Evolutionary conservation across 1,284 basidiomycete species (phyloP).

Genomic region (Trametes versicolor): DNA sequence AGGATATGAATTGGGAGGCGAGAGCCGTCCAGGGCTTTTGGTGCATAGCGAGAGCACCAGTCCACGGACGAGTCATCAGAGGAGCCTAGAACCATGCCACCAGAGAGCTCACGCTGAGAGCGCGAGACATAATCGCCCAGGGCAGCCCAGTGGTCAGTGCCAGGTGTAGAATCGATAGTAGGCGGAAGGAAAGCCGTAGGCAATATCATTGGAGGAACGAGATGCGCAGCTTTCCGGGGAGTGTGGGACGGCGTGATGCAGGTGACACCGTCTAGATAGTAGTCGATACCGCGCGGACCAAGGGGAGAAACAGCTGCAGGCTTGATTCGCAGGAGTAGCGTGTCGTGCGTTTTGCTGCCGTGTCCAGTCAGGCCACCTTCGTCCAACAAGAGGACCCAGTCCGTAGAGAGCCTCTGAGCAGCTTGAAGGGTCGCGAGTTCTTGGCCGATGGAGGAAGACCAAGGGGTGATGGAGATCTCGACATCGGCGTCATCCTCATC

Average conservation of each 20-base stretch:
- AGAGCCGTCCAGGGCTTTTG: conserved; percentile 10
- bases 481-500: conserved; percentile 45
- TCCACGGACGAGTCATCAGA: conserved; percentile 20
- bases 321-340: conserved; percentile 48
- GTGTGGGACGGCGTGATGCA: conserved; percentile 43
- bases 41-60: conserved; percentile 38
- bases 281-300: conserved; percentile 54
- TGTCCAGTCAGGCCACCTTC: conserved; percentile 50
- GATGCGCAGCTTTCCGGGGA: conserved; percentile 53
- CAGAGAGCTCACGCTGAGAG: conserved; percentile 34
- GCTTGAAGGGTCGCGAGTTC: conserved; percentile 47
- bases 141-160: conserved; percentile 50
- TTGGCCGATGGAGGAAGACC: conserved; percentile 43
- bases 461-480: conserved; percentile 55
- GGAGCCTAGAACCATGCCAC: conserved; percentile 45
- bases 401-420: conserved; percentile 51
- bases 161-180: conserved; percentile 32
- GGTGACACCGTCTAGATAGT: conserved; percentile 37
- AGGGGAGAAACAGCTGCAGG: conserved; percentile 50
- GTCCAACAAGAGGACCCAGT: conserved; percentile 63
- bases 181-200: conserved; percentile 47
- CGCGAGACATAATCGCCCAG: conserved; percentile 50
- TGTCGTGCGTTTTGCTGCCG: conserved; percentile 42
- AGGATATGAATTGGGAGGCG: neutral
- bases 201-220: conserved; percentile 67